phyloP scores from a whole-genome alignment of 805 yeast species.

The Ogataea polymorpha region DNA sequence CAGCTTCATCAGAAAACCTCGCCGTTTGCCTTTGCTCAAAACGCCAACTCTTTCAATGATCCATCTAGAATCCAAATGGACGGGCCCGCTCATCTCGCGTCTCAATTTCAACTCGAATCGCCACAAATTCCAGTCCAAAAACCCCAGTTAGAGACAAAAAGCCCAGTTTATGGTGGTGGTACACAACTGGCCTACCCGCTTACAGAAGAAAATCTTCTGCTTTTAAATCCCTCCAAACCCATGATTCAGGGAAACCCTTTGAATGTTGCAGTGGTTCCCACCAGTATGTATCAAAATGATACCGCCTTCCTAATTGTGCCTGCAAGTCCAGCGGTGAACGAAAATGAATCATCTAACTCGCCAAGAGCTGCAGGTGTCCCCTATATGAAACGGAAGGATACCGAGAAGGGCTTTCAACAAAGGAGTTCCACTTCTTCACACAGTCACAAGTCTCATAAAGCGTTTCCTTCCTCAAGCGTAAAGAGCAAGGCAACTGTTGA shows the following conservation, averaged over 20 bases:
- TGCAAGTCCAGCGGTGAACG: neutral
- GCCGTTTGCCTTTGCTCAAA: neutral
- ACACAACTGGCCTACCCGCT: conserved; percentile 22
- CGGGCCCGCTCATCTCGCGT: too few species aligned
- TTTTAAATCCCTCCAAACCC: conserved; percentile 13
- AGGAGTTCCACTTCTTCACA: neutral
- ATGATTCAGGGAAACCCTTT: neutral
- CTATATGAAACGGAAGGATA: too few species aligned
- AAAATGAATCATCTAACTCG: neutral
- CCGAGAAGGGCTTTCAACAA: too few species aligned
- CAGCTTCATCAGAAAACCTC: neutral
- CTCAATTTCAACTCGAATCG: neutral
- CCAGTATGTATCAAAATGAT: conserved; percentile 2
- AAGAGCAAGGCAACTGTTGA: conserved; percentile 20
- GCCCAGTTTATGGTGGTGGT: neutral
- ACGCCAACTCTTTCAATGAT: neutral
- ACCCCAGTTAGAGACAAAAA: neutral
- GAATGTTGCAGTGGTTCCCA: conserved; percentile 7
- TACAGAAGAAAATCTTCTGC: conserved; percentile 38
- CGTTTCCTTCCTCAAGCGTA: conserved; percentile 6
- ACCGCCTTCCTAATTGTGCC: conserved; percentile 6
- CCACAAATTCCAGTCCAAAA: neutral
- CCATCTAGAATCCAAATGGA: too few species aligned
- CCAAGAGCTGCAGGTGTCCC: neutral
- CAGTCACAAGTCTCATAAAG: neutral